Percentiles rank a stretch among this genome's conserved stretches.
These are phyloP conservation scores for Penicillium hesseltinei DNA, from an alignment of 2,329 filamentous ascomycete genomes.

Conservation along the genomic window DNA sequence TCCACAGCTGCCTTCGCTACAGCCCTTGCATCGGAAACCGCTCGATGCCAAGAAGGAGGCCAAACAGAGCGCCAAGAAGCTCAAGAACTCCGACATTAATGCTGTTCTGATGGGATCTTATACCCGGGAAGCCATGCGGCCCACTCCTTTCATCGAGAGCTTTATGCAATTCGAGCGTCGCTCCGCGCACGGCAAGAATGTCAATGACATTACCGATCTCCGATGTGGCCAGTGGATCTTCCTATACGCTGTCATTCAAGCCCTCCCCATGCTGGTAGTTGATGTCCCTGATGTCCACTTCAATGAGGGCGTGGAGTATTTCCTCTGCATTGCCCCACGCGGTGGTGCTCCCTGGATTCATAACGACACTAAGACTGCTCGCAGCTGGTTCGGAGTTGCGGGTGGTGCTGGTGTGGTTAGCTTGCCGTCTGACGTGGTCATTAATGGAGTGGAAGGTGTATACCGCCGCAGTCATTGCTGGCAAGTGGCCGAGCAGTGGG, in stretches of 20 bases:
- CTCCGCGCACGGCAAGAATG: conserved; percentile 42
- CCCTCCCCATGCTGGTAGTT: conserved; percentile 50
- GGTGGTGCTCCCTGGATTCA: conserved; percentile 51
- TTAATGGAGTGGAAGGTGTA: conserved; percentile 65
- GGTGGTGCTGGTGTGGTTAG: conserved; percentile 62
- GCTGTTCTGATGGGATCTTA: conserved; percentile 76
- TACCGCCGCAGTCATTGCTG: conserved; percentile 70
- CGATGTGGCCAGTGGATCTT: conserved; percentile 54
- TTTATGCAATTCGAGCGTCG: conserved; percentile 51
- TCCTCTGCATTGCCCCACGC: conserved; percentile 50
- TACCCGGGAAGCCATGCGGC: conserved; percentile 67
- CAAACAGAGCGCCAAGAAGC: conserved; percentile 66
- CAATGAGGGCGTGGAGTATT: conserved; percentile 50
- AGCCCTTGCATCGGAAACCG: conserved; percentile 61
- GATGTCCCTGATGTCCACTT: conserved; percentile 48
- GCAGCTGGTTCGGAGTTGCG: conserved; percentile 55
- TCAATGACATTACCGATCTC: conserved; percentile 47
- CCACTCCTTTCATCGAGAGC: conserved; percentile 48
- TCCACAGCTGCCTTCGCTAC: conserved; percentile 71
- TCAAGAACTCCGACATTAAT: conserved; percentile 76
- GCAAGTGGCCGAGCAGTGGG: conserved; percentile 63
- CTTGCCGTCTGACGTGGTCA: conserved; percentile 62
- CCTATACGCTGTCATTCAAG: conserved; percentile 51
- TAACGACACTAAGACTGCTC: conserved; percentile 44
- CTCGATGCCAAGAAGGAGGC: conserved; percentile 71